phyloP scores from a whole-genome alignment of 345 rosid species.

The Hibiscus mutabilis region DNA sequence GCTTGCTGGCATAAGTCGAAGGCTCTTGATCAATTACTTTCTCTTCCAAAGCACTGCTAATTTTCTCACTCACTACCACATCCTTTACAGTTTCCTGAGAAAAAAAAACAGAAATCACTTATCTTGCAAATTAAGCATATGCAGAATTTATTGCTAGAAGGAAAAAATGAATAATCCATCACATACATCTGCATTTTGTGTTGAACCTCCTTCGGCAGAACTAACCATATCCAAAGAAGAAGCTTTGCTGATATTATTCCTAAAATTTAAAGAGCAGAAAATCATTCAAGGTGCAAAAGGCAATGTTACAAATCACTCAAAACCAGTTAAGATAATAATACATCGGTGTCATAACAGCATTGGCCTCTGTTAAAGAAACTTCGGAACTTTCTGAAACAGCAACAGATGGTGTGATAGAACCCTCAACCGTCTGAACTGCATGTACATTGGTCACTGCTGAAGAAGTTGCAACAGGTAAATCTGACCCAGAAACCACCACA shows the following conservation, averaged over 20 bases:
- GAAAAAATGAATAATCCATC: not conserved
- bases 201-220: slow-evolving; percentile 28
- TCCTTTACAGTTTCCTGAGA: slow-evolving; percentile 43
- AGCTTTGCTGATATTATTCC: slow-evolving; percentile 24
- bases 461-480: slow-evolving; percentile 32
- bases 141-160: slow-evolving; percentile 5
- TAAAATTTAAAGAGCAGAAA: slow-evolving; percentile 19
- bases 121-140: slow-evolving; percentile 8
- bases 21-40: slow-evolving; percentile 50
- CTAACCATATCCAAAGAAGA: slow-evolving; percentile 23
- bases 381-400: slow-evolving; percentile 36
- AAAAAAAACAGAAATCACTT: slow-evolving; percentile 11
- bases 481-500: slow-evolving; percentile 35
- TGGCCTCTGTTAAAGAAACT: slow-evolving; percentile 28
- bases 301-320: slow-evolving; percentile 10
- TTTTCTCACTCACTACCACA: slow-evolving; percentile 34
- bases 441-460: slow-evolving; percentile 26
- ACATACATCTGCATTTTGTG: slow-evolving; percentile 35
- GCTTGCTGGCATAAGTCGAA: slow-evolving; percentile 51
- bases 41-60: slow-evolving; percentile 42
- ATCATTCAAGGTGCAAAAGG: slow-evolving; percentile 13
- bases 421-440: slow-evolving; percentile 31
- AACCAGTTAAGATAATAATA: slow-evolving; percentile 26
- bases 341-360: slow-evolving; percentile 34
- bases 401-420: slow-evolving; percentile 21